Base-by-base conservation (phyloP, 2,329 filamentous ascomycete genomes). In the Penicillium paneum region DNA sequence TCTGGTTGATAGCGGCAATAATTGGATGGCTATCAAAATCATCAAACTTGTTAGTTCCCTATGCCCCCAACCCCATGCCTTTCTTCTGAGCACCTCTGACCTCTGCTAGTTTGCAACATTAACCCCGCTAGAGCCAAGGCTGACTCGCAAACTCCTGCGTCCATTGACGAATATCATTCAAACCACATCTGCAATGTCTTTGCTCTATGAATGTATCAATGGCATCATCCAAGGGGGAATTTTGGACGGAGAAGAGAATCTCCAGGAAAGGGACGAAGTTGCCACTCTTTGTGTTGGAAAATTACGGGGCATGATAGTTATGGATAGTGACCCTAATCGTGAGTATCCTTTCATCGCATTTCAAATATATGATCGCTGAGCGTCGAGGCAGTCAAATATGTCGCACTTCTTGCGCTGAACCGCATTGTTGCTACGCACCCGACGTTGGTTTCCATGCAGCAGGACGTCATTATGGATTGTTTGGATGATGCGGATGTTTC, bases 1-100 rank as follows among this genome's bases (percentile, higher is more conserved):
- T 17, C 78, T 99, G 26, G 92, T 97, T 12, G 89, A 95, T 57
- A 88, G 91, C 52, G 89, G 89, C 35, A 97, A 99, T 74, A 99
- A 99, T 74, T 99, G 94, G 94, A 97, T 99, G 93, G 92, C 92
- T 55, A 99, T 99, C 71, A 99, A 99, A 72, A 84, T 99, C 59
- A 97, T 99, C 72, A 99, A 99, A 76, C 82, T 99, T 59, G 90
- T 93, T 72, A 63, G 83, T 76, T 35, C 19, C 8, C 17, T 8
- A 21, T 32, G 2, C 4, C 28, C 5, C 41, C n/a, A 19, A 15
- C 4, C 8, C 5, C 7, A 15, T 13, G 10, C n/a, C 12, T 17
- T 5, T 35, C 5, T 31, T 17, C 32, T 28, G 11, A 17, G 12
- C 17, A 17, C 21, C 49, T 28, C 62, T 71, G 58, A 75, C 70